phyloP scores from a whole-genome alignment of 2,329 filamentous ascomycete species.

The Apiospora malaysiana region DNA sequence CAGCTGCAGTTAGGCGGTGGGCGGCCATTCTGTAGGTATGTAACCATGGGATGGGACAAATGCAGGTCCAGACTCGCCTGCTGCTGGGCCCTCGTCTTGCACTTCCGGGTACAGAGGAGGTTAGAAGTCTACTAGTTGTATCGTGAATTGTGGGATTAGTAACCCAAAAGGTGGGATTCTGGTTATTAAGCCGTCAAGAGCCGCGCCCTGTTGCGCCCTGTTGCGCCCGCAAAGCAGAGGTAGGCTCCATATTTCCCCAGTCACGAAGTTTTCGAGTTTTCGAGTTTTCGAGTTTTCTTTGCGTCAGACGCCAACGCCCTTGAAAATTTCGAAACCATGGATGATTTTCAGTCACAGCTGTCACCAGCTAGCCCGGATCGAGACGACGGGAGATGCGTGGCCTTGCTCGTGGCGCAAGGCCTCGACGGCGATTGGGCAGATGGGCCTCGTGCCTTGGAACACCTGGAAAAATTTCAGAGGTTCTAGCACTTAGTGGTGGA shows the following conservation, averaged over 20 bases:
- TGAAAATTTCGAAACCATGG: neutral
- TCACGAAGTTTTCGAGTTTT: conserved; percentile 5
- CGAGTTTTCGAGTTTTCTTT: neutral
- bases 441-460: conserved; percentile 5
- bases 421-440: neutral
- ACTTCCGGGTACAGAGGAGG: no score
- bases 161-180: neutral
- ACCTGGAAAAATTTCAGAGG: neutral
- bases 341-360: neutral
- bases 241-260: neutral
- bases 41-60: no score
- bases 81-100: no score
- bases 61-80: neutral
- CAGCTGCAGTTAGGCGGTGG: no score
- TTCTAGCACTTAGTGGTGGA: conserved; percentile 1
- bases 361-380: conserved; percentile 1
- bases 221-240: neutral
- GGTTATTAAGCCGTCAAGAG: conserved; percentile 15
- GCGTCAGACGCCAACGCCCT: neutral
- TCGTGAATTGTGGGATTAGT: neutral
- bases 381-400: neutral
- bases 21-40: no score
- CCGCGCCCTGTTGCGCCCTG: neutral
- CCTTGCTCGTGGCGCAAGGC: neutral
- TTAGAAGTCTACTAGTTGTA: neutral